Evolutionary conservation across 768 basidiomycete species (phyloP).

Genomic region (Suillus americanus): DNA sequence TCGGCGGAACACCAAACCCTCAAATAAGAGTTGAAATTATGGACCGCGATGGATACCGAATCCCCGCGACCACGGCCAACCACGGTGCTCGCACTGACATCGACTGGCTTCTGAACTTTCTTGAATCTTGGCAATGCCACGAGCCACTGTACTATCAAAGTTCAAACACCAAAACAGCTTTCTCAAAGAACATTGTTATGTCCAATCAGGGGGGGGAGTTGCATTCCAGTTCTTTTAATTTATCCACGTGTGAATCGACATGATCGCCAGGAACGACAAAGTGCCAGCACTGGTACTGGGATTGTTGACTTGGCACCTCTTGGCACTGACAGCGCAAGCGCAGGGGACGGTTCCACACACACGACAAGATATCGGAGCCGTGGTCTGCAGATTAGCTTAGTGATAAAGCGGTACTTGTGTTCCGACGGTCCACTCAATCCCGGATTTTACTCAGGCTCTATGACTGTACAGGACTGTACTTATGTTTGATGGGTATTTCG

Average conservation of each 20-base stretch:
- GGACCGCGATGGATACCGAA: background rate
- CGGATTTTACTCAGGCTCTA: background rate
- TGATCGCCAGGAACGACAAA: slow-evolving; percentile 6
- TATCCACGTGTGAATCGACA: background rate
- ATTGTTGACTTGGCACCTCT: background rate
- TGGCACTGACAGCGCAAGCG: background rate
- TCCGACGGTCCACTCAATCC: background rate
- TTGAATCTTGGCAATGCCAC: background rate
- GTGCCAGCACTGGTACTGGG: background rate
- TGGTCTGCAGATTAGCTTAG: background rate
- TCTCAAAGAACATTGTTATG: background rate
- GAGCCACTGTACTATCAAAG: background rate
- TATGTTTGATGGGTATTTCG: background rate
- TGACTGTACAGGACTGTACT: background rate
- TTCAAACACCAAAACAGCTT: background rate
- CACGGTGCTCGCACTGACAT: background rate
- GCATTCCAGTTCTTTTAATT: background rate
- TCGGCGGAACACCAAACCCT: background rate
- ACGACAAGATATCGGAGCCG: background rate
- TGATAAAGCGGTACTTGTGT: background rate
- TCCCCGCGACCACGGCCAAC: background rate
- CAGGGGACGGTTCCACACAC: background rate
- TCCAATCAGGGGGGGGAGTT: background rate
- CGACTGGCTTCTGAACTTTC: background rate
- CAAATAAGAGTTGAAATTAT: background rate